A percentile compares a stretch with the other conserved stretches of the same genome.
Conservation (phyloP, 2,329 filamentous ascomycete species). For the Trichoderma atroviride region DNA sequence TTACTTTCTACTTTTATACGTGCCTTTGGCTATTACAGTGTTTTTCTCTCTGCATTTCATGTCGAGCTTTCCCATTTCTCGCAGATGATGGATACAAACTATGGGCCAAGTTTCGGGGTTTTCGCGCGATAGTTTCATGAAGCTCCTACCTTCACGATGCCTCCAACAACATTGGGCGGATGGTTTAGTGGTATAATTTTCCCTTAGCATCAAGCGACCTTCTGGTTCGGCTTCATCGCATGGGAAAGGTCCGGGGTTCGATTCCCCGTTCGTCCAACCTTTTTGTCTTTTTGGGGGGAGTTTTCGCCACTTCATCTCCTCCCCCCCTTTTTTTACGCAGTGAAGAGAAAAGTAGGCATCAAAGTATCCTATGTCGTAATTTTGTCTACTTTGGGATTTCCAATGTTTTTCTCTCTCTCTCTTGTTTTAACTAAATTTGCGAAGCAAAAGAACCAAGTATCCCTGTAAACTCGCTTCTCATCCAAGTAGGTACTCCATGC, state of each 20-base stretch:
- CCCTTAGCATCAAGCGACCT: slow-evolving; percentile 22
- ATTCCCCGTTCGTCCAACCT: slow-evolving; percentile 29
- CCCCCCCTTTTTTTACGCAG: background rate
- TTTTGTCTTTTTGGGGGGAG: background rate
- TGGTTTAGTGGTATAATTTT: slow-evolving; percentile 29
- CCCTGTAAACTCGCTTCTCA: background rate
- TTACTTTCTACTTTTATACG: background rate
- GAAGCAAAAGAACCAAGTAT: background rate
- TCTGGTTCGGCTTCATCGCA: background rate
- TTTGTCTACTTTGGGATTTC: background rate
- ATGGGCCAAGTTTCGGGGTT: background rate
- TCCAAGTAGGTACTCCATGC: background rate
- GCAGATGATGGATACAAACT: background rate
- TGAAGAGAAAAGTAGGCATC: background rate
- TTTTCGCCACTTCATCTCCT: background rate
- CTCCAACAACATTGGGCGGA: slow-evolving; percentile 18
- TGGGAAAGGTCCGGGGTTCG: slow-evolving; percentile 30
- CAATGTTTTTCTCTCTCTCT: background rate
- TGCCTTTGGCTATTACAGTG: background rate
- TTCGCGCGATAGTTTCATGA: slow-evolving; percentile 5
- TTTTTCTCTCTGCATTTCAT: background rate
- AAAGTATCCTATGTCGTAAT: background rate
- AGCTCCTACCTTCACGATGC: background rate
- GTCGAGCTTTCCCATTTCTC: background rate
- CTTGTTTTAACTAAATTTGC: background rate